Evolutionary conservation across 2,329 filamentous ascomycete genomes (phyloP), one percentile per base, ranked within the genome.

Genomic region (Thermomyces lanuginosus): DNA sequence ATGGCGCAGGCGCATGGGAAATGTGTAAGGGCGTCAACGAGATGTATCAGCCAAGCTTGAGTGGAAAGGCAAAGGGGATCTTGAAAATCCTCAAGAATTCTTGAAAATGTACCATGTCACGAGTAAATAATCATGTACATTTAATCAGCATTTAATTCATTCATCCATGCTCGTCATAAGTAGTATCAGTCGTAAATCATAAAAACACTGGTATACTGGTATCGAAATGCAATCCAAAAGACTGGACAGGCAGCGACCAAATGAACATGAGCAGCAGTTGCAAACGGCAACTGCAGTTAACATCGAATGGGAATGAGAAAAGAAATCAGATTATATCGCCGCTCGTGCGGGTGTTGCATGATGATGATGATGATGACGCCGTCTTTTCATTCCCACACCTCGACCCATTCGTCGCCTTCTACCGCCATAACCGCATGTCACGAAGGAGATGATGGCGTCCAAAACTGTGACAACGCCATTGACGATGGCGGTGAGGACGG

Each of bases 401-500:
- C n/a, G n/a, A n/a, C 25, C 16, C 8, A 12, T 22, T 14, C 28
- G 16, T 29, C 31, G 21, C 24, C 31, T 28, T 14, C 31, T 17
- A 5, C 34, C 34, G 6, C 22, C 34, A 21, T 46, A 49, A 14
- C 55, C 54, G 41, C 61, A 63, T 16, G 60, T 64, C 24, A 80
- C 51, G 60, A 68, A 79, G 36, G 61, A 61, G 51, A 80, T 67
- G 49, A 80, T 60, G 51, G 76, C 70, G 48, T 66, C 64, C 51
- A 72, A 62, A 53, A 79, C 61, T 31, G 62, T 52, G 35, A 77
- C 70, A 42, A 80, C 53, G 43, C 69, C 76, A 49, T 63, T 63
- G 51, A 81, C 66, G 46, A 81, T 74, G 42, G 71, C 70, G 36
- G 63, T 65, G 27, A 76, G 57, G 52, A 79, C 67, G 37, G 55